Conservation (phyloP, 2,329 filamentous ascomycete genomes). For the Eutypa lata region DNA sequence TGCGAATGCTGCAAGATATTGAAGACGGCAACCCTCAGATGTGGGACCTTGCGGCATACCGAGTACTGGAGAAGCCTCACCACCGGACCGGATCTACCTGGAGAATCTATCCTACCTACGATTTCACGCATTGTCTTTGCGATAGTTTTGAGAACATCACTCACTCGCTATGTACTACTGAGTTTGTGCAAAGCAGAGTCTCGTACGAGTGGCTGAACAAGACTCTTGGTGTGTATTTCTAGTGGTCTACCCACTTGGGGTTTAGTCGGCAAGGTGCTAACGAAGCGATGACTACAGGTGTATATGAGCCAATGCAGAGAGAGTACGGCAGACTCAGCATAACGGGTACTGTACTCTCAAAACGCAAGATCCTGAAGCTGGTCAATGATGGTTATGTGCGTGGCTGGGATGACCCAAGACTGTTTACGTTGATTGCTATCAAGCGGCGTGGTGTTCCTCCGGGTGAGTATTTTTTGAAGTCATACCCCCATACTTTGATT, state of each 20-base stretch:
- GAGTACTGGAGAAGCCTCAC: constrained; percentile 70
- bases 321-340: constrained; percentile 76
- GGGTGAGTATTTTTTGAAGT: constrained; percentile 35
- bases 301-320: constrained; percentile 92
- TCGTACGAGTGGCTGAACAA: constrained; percentile 92
- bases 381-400: constrained; percentile 76
- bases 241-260: too few relatives aligned
- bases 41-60: constrained; percentile 94
- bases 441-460: constrained; percentile 83
- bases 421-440: constrained; percentile 84
- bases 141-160: constrained; percentile 92
- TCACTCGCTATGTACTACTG: constrained; percentile 88
- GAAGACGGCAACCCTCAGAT: constrained; percentile 77
- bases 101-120: constrained; percentile 94
- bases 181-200: constrained; percentile 79
- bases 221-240: constrained; percentile 47
- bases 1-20: constrained; percentile 92
- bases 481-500: too few relatives aligned
- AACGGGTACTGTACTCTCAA: constrained; percentile 80
- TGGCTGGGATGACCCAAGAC: constrained; percentile 86
- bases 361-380: constrained; percentile 77
- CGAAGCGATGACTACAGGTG: constrained; percentile 35
- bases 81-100: constrained; percentile 78
- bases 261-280: background rate
- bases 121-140: constrained; percentile 86